Evolutionary conservation across 1,284 basidiomycete genomes (phyloP).

Genomic region (Filobasidium uniguttulatum): DNA sequence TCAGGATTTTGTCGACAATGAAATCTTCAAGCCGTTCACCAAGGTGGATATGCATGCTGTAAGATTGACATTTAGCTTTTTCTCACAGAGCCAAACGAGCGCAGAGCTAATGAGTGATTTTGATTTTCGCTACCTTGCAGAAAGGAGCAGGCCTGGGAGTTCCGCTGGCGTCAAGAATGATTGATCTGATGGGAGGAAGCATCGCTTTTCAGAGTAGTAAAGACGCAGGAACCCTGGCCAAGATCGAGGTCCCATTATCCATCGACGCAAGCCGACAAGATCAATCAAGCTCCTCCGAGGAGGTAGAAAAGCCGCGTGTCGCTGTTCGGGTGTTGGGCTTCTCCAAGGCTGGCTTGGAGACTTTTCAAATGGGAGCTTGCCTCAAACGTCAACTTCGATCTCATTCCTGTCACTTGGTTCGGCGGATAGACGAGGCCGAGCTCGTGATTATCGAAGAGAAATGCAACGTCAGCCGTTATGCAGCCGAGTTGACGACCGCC

Average conservation of each 20-base stretch:
- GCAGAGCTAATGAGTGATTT: too few species aligned
- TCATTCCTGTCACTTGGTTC: slow-evolving; percentile 23
- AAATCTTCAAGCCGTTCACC: slow-evolving; percentile 21
- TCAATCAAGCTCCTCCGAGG: slow-evolving; percentile 15
- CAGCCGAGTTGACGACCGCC: background rate
- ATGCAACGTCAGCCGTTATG: background rate
- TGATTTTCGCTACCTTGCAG: too few species aligned
- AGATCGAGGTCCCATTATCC: slow-evolving; percentile 21
- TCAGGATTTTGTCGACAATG: slow-evolving; percentile 19
- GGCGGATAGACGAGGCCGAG: slow-evolving; percentile 21
- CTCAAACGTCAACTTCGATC: slow-evolving; percentile 6
- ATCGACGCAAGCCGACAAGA: slow-evolving; percentile 16
- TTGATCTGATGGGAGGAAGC: slow-evolving; percentile 23
- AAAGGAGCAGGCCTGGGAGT: slow-evolving; percentile 22
- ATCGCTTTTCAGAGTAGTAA: slow-evolving; percentile 18
- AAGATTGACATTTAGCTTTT: background rate
- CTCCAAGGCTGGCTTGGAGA: slow-evolving; percentile 3
- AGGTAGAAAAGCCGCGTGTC: slow-evolving; percentile 7
- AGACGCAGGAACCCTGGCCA: slow-evolving; percentile 21
- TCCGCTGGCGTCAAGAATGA: slow-evolving; percentile 20
- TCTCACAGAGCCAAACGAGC: too few species aligned
- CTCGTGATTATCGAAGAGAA: slow-evolving; percentile 21
- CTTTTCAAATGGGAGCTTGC: slow-evolving; percentile 4
- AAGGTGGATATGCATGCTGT: slow-evolving; percentile 19
- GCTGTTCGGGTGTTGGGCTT: slow-evolving; percentile 5